Conservation (phyloP, 169 alveolate genomes). For the Cryptosporidium felis region DNA sequence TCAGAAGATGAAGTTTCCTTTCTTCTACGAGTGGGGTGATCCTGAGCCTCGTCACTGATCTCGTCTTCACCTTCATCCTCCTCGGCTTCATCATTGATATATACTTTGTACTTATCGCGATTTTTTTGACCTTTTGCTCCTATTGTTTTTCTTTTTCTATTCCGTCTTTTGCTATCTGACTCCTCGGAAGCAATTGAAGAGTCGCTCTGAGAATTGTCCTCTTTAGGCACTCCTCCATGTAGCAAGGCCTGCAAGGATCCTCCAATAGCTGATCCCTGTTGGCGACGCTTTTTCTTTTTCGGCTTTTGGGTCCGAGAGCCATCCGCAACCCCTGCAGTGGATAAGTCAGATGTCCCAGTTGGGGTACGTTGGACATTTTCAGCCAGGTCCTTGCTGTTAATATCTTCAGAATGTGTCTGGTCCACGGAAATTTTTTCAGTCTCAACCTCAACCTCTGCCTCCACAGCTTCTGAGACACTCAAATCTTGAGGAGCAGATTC, state of each 20-base stretch:
- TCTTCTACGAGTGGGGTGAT: constrained; percentile 5
- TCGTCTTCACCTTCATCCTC: constrained; percentile 58
- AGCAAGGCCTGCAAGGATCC: constrained; percentile 20
- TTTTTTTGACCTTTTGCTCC: constrained; percentile 4
- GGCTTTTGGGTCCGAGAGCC: constrained; percentile 10
- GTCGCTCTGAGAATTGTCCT: neutral
- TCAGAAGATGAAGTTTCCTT: constrained; percentile 9
- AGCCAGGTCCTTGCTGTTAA: too few relatives aligned
- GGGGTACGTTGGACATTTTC: too few relatives aligned
- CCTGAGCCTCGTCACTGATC: neutral
- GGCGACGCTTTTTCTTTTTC: constrained; percentile 50
- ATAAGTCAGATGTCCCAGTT: too few relatives aligned
- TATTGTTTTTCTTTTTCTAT: neutral
- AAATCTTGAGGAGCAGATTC: neutral
- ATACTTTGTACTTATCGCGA: constrained; percentile 1
- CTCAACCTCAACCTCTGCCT: neutral
- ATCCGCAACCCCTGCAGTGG: too few relatives aligned
- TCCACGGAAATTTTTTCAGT: too few relatives aligned
- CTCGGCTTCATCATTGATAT: constrained; percentile 48
- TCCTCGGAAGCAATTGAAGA: constrained; percentile 2
- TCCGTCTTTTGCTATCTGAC: neutral
- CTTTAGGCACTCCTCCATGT: neutral
- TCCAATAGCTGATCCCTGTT: constrained; percentile 4
- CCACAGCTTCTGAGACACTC: neutral
- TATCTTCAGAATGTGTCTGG: too few relatives aligned